These are phyloP conservation scores for Pelargonium fulgidum DNA, from an alignment of 441 rosid species.

Conservation along the genomic window DNA sequence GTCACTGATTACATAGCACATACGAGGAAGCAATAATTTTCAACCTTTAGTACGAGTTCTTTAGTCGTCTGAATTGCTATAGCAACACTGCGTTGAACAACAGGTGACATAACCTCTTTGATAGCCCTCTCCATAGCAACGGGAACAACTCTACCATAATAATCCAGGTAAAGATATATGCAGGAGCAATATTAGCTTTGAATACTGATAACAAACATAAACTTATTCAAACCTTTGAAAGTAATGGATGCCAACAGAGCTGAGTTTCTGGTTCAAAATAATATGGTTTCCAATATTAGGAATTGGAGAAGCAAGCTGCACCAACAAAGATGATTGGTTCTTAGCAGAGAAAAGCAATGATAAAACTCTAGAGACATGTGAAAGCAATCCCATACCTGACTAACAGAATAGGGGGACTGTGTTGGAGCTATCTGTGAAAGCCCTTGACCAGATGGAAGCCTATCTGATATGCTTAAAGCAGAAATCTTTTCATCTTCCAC, in stretches of 20 bases:
- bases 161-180: not conserved
- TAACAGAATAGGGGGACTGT: conserved; percentile 60
- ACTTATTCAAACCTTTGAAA: conserved; percentile 72
- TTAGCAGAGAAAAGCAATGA: conserved; percentile 18
- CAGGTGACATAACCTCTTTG: conserved; percentile 83
- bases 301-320: conserved; percentile 70
- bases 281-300: conserved; percentile 84
- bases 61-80: conserved; percentile 98
- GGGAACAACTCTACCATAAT: conserved; percentile 70
- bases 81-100: conserved; percentile 97
- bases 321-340: conserved; percentile 19
- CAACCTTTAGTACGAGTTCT: conserved; percentile 56
- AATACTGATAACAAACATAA: conserved; percentile 13
- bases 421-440: conserved; percentile 72
- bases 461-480: conserved; percentile 71
- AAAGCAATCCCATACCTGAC: conserved; percentile 43
- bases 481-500: conserved; percentile 85
- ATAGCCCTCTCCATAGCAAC: conserved; percentile 94
- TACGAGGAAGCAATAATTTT: not conserved
- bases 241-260: conserved; percentile 58
- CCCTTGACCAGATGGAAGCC: conserved; percentile 76
- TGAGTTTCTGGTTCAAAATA: conserved; percentile 76
- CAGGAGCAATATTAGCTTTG: not conserved
- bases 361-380: not conserved
- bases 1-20: not conserved